Conservation (phyloP, 2,329 filamentous ascomycete genomes). For the Trichoderma afroharzianum region DNA sequence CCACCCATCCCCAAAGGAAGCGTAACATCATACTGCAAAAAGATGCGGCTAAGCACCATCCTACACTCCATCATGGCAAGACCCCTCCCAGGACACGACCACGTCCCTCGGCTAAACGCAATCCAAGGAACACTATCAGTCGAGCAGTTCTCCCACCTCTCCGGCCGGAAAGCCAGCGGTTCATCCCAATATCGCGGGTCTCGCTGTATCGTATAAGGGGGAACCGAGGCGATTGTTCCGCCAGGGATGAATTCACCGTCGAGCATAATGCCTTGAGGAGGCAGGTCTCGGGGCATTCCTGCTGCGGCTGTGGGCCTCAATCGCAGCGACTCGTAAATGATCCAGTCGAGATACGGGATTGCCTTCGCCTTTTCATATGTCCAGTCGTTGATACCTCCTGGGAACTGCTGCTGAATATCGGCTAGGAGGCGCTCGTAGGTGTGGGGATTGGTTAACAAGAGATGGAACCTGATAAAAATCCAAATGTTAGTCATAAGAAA, state of each 20-base stretch:
- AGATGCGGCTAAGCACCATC: not conserved
- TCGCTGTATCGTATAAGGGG: conserved; percentile 19
- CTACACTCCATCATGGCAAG: conserved; percentile 33
- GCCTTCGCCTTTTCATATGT: conserved; percentile 21
- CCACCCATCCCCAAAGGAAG: not conserved
- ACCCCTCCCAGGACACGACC: conserved; percentile 35
- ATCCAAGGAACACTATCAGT: not conserved
- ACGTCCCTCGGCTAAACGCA: conserved; percentile 24
- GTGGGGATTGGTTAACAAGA: not conserved
- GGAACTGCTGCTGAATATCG: not conserved
- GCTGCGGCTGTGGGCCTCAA: conserved; percentile 36
- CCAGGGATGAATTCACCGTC: conserved; percentile 34
- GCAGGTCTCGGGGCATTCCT: conserved; percentile 35
- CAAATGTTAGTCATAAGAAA: not conserved
- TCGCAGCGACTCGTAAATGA: conserved; percentile 39
- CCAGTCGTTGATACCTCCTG: not conserved
- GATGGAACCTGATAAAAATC: not conserved
- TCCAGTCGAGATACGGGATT: conserved; percentile 27
- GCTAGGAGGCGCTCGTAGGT: not conserved
- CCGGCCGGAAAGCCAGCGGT: conserved; percentile 31
- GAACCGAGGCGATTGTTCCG: conserved; percentile 30
- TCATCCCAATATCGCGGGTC: conserved; percentile 20
- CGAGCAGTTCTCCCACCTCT: conserved; percentile 28
- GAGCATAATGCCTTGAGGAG: conserved; percentile 33
- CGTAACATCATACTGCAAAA: conserved; percentile 26